These are phyloP conservation scores for Podaxis mareebaensis DNA, from an alignment of 768 basidiomycete genomes.

Conservation along the genomic window DNA sequence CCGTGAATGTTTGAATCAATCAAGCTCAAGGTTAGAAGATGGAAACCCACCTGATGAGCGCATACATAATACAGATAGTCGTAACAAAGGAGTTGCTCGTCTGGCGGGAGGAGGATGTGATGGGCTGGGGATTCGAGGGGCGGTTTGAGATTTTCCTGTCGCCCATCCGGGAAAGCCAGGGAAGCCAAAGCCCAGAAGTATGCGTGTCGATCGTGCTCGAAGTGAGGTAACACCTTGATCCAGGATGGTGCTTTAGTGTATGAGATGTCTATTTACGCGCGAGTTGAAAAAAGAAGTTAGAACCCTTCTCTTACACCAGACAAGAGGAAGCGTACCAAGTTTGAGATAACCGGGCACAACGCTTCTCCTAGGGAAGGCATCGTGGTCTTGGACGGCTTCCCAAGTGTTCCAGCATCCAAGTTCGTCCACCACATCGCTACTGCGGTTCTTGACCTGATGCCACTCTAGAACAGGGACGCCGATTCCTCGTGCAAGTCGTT, in stretches of 20 bases:
- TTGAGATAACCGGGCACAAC: slow-evolving; percentile 35
- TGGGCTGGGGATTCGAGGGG: slow-evolving; percentile 42
- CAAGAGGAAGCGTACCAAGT: slow-evolving; percentile 37
- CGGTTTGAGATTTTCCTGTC: slow-evolving; percentile 35
- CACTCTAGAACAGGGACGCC: slow-evolving; percentile 58
- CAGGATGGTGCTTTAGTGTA: slow-evolving; percentile 50
- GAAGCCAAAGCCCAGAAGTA: slow-evolving; percentile 49
- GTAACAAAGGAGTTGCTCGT: slow-evolving; percentile 51
- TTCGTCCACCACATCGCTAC: slow-evolving; percentile 41
- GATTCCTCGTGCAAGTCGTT: slow-evolving; percentile 44
- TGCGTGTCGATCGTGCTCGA: slow-evolving; percentile 43
- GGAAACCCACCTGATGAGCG: slow-evolving; percentile 41
- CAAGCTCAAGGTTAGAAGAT: not conserved
- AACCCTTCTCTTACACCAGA: not conserved
- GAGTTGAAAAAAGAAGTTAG: not conserved
- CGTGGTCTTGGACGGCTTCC: slow-evolving; percentile 44
- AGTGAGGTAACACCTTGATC: slow-evolving; percentile 48
- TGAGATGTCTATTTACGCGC: slow-evolving; percentile 44
- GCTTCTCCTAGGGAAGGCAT: slow-evolving; percentile 40
- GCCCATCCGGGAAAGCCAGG: slow-evolving; percentile 46
- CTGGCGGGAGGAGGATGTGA: slow-evolving; percentile 47
- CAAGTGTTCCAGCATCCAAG: slow-evolving; percentile 59
- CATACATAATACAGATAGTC: slow-evolving; percentile 54
- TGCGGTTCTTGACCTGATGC: slow-evolving; percentile 57
- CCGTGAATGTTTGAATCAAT: slow-evolving; percentile 1